A percentile compares a stretch with the other conserved stretches of the same genome.
Evolutionary conservation across 108 stramenopile genomes (phyloP).

Genomic region (Stephanodiscus minutulus): DNA sequence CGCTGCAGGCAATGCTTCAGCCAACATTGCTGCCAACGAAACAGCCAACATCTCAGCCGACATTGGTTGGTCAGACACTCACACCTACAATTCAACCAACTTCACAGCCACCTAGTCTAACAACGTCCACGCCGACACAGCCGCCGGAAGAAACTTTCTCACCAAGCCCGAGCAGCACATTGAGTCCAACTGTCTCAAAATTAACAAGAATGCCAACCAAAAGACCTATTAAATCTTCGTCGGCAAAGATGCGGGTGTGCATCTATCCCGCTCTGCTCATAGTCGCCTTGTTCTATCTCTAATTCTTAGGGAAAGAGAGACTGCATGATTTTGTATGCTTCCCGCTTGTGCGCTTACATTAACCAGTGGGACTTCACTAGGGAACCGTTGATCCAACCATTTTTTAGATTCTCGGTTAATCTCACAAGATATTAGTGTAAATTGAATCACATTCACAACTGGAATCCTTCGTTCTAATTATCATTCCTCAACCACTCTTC

Average conservation of each 20-base stretch:
- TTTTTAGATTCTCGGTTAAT: too few relatives aligned
- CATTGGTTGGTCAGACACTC: not conserved
- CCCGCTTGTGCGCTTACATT: too few relatives aligned
- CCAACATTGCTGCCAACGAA: slow-evolving; percentile 1
- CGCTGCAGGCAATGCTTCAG: not conserved
- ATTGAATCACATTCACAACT: too few relatives aligned
- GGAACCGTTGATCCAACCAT: too few relatives aligned
- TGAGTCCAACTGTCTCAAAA: not conserved
- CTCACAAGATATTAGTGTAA: too few relatives aligned
- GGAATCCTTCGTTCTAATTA: too few relatives aligned
- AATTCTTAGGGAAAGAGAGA: not conserved
- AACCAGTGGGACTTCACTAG: too few relatives aligned
- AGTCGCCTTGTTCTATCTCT: not conserved
- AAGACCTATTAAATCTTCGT: not conserved
- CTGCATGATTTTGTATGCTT: not conserved
- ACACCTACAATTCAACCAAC: not conserved
- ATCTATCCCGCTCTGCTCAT: not conserved
- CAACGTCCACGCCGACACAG: too few relatives aligned
- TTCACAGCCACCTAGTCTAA: too few relatives aligned
- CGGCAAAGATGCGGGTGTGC: not conserved
- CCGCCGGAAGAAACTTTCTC: not conserved
- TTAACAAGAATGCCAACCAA: not conserved
- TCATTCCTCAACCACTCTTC: too few relatives aligned
- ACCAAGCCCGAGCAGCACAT: not conserved
- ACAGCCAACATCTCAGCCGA: not conserved